A percentile compares a stretch with the other conserved stretches of the same genome.
Conservation (phyloP, 1,284 basidiomycete species). For the Apiotrichum sp. region DNA sequence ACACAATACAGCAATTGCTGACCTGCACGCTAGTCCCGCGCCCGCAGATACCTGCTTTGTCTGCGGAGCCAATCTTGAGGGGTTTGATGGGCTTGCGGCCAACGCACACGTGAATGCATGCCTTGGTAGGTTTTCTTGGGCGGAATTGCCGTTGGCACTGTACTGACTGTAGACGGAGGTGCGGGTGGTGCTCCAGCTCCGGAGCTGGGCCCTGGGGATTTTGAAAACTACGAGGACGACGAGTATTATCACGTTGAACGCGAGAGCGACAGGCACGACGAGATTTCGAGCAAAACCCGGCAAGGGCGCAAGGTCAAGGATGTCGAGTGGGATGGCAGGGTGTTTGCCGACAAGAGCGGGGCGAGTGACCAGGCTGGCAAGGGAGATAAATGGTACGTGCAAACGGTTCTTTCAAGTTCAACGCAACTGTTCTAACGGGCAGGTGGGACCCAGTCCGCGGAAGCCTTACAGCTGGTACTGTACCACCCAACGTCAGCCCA, state of each 20-base stretch:
- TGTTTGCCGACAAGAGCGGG: constrained; percentile 26
- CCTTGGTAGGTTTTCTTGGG: constrained; percentile 18
- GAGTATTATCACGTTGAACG: neutral
- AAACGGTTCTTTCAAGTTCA: neutral
- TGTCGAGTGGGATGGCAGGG: constrained; percentile 34
- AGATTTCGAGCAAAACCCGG: neutral
- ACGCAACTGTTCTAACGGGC: neutral
- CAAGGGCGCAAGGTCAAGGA: constrained; percentile 11
- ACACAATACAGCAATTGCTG: neutral
- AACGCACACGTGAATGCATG: constrained; percentile 28
- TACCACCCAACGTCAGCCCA: constrained; percentile 65
- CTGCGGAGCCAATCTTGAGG: constrained; percentile 22
- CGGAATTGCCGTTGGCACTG: neutral
- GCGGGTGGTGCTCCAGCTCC: constrained; percentile 1
- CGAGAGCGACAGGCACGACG: neutral
- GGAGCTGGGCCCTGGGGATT: constrained; percentile 2
- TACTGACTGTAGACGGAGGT: constrained; percentile 12
- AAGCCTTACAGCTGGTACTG: constrained; percentile 4
- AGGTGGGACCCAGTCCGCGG: constrained; percentile 41
- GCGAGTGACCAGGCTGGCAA: constrained; percentile 22
- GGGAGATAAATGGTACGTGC: constrained; percentile 36
- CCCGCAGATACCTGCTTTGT: constrained; percentile 20
- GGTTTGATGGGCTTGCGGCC: constrained; percentile 9
- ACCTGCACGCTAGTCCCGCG: neutral
- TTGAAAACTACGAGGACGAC: constrained; percentile 10